These are phyloP conservation scores for Hypoxylon subgilvum DNA, from an alignment of 495 filamentous ascomycete species.

Conservation along the genomic window DNA sequence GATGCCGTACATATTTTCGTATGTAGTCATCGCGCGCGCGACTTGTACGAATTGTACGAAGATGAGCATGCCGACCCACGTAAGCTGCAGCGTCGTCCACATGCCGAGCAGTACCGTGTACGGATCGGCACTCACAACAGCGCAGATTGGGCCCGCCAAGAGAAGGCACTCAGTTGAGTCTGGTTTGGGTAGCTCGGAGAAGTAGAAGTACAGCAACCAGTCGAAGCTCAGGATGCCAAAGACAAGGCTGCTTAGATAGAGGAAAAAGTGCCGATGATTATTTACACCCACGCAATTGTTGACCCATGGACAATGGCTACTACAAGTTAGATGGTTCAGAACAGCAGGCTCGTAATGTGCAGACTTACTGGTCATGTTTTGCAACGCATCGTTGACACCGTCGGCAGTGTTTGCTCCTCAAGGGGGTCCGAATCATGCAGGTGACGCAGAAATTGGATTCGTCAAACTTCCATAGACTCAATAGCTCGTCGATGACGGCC, in stretches of 20 bases:
- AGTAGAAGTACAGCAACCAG: conserved; percentile 52
- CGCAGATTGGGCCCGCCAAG: conserved; percentile 74
- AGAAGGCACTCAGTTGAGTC: conserved; percentile 69
- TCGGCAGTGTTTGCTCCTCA: conserved; percentile 94
- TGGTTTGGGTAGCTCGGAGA: conserved; percentile 38
- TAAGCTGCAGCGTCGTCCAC: conserved; percentile 82
- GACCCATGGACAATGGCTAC: conserved; percentile 96
- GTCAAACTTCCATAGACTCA: conserved; percentile 86
- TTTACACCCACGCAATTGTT: conserved; percentile 94
- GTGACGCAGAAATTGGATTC: conserved; percentile 89
- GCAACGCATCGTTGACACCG: conserved; percentile 90
- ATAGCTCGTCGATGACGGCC: conserved; percentile 80
- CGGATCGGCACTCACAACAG: conserved; percentile 74
- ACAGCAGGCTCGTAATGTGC: not conserved
- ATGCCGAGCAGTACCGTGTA: conserved; percentile 78
- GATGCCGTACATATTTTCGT: conserved; percentile 87
- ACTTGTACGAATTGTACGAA: conserved; percentile 91
- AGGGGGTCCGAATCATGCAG: conserved; percentile 90
- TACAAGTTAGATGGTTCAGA: conserved; percentile 49
- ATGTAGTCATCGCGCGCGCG: conserved; percentile 89
- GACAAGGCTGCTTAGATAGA: conserved; percentile 81
- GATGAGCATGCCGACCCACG: conserved; percentile 95
- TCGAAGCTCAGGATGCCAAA: conserved; percentile 72
- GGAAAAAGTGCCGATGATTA: conserved; percentile 92
- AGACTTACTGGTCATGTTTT: conserved; percentile 91